Evolutionary conservation across 768 basidiomycete species (phyloP), one percentile per base, ranked within the genome.

Genomic region (Candolleomyces aberdarensis): DNA sequence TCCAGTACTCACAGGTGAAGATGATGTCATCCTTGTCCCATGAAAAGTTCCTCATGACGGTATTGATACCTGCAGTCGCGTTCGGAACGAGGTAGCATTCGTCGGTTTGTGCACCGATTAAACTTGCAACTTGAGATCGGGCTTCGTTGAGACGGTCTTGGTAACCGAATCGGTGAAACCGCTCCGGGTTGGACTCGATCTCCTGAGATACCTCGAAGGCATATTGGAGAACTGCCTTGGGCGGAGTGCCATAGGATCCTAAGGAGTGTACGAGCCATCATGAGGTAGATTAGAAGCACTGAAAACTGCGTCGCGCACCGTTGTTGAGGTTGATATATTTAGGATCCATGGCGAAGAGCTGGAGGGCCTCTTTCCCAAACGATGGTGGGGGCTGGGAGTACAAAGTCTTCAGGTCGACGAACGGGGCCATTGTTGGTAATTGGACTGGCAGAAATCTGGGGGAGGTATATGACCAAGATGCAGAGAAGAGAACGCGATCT

Each of bases 1-100:
- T 36, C 36, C 36, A 11, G 59, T 6, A 76, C 82, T 48, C 67
- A 90, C 88, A 83, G 14, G 72, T 76, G 49, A 92, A 73, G 56
- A 94, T 77, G 9, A 89, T 73, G 70, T 94, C 92, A 0, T 82
- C 85, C 53, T 82, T 69, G 41, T 81, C 75, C 89, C 88, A 92
- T 41, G 80, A 75, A 32, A 94, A 76, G 61, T 91, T 91, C 51
- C 80, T 74, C 36, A 91, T 69, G 54, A 94, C 75, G 10, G 85
- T 89, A 64, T 86, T 85, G 39, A 94, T 64, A 3, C 84, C 89
- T 63, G 83, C 78, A 0, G 86, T 86, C 0, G 88, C 81, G 64
- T 90, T 91, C 0, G 80, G 72, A 0, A 87, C 81, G 9, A 85
- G 71, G 19, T 88, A 84, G n/a, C 83, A 75, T 66, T 89, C 88